Evolutionary conservation across 2,329 filamentous ascomycete genomes (phyloP).

Genomic region (Pseudopithomyces maydicus): DNA sequence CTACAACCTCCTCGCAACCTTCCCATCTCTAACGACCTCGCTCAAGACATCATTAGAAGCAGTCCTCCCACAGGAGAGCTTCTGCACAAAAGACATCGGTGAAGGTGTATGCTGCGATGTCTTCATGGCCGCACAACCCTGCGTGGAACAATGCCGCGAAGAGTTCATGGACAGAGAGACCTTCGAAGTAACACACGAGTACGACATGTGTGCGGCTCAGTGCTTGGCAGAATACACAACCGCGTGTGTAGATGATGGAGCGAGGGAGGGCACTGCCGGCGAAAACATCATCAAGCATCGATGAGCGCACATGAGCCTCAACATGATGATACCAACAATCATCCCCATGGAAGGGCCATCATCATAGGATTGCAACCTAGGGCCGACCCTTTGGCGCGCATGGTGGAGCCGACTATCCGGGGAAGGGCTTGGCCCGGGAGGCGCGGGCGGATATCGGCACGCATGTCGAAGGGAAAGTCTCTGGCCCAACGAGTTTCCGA

Average conservation of each 20-base stretch:
- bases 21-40: slow-evolving; percentile 16
- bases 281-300: background rate
- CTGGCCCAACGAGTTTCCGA: background rate
- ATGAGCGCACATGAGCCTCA: background rate
- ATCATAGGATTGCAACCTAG: background rate
- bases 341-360: background rate
- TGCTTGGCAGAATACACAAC: slow-evolving; percentile 16
- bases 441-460: slow-evolving; percentile 5
- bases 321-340: background rate
- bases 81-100: slow-evolving; percentile 33
- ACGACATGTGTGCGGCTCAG: slow-evolving; percentile 28
- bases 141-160: slow-evolving; percentile 33
- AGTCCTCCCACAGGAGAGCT: slow-evolving; percentile 9
- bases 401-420: background rate
- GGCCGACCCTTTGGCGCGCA: background rate
- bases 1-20: slow-evolving; percentile 18
- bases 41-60: background rate
- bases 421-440: slow-evolving; percentile 1
- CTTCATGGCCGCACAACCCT: slow-evolving; percentile 31
- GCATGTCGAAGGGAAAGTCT: background rate
- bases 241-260: slow-evolving; percentile 5
- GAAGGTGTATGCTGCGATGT: slow-evolving; percentile 28
- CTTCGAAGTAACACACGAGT: slow-evolving; percentile 27
- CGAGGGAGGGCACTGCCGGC: background rate
- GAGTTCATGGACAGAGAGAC: slow-evolving; percentile 31